Evolutionary conservation across 169 alveolate species (phyloP).

Genomic region (Plasmodium coatneyi): DNA sequence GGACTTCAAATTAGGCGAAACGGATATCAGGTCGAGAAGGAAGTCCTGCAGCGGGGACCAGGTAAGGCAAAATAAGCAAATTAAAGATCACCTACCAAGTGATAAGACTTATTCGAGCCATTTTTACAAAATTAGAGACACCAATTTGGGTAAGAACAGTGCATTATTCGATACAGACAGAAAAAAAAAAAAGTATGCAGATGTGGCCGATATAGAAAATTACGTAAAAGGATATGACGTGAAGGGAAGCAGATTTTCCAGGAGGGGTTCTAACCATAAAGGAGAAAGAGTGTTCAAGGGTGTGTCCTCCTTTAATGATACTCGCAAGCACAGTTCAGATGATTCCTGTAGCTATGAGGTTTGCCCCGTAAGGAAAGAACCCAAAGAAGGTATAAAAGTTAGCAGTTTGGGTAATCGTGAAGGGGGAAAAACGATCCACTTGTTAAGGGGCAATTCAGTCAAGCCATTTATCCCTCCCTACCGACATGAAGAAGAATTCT

Average conservation of each 20-base stretch:
- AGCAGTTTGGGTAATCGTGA: not conserved
- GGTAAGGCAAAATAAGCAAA: not conserved
- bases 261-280: not conserved
- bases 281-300: not conserved
- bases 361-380: not conserved
- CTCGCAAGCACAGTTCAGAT: slow-evolving; percentile 21
- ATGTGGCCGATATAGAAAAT: slow-evolving; percentile 8
- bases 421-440: not conserved
- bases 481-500: not conserved
- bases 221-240: not conserved
- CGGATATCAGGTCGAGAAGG: not conserved
- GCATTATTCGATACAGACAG: not conserved
- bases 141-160: not conserved
- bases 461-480: not conserved
- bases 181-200: not conserved
- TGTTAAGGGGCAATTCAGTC: not conserved
- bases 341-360: not conserved
- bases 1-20: not conserved
- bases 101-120: not conserved
- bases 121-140: not conserved
- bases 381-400: not conserved
- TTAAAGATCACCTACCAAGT: not conserved
- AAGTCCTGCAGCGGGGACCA: not conserved
- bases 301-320: slow-evolving; percentile 8
- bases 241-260: not conserved